A percentile compares a stretch with the other conserved stretches of the same genome.
Conservation (phyloP, 768 basidiomycete genomes). For the Russula virescens region DNA sequence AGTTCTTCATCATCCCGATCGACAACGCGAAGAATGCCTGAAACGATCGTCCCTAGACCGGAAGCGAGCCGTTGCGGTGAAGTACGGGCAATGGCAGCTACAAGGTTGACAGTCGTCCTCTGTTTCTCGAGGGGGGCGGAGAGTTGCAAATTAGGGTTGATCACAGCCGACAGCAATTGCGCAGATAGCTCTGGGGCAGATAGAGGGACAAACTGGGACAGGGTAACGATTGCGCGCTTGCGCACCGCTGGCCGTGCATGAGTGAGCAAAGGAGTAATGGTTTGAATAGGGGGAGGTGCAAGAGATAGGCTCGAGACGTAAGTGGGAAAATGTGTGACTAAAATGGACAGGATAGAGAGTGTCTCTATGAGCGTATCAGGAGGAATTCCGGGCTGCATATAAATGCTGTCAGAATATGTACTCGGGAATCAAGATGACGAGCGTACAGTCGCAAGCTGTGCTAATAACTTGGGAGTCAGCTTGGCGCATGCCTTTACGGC, state of each 20-base stretch:
- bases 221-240: constrained; percentile 84
- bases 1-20: constrained; percentile 79
- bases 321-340: constrained; percentile 77
- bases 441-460: constrained; percentile 66
- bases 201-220: constrained; percentile 78
- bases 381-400: constrained; percentile 52
- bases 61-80: constrained; percentile 63
- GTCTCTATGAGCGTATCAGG: constrained; percentile 82
- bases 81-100: constrained; percentile 73
- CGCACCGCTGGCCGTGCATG: constrained; percentile 80
- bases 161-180: constrained; percentile 50
- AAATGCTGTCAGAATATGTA: constrained; percentile 1
- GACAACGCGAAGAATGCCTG: constrained; percentile 62
- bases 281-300: constrained; percentile 53
- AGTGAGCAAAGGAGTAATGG: constrained; percentile 66
- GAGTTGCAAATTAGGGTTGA: constrained; percentile 53
- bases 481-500: constrained; percentile 75
- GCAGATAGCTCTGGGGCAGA: constrained; percentile 59
- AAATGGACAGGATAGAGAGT: constrained; percentile 79
- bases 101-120: constrained; percentile 69
- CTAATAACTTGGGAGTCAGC: constrained; percentile 76
- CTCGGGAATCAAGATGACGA: neutral
- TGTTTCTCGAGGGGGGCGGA: constrained; percentile 59
- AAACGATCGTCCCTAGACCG: constrained; percentile 56
- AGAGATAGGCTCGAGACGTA: constrained; percentile 52